Base-by-base conservation (phyloP, 371 early-diverging fungal genomes). In the Mycotypha africana region DNA sequence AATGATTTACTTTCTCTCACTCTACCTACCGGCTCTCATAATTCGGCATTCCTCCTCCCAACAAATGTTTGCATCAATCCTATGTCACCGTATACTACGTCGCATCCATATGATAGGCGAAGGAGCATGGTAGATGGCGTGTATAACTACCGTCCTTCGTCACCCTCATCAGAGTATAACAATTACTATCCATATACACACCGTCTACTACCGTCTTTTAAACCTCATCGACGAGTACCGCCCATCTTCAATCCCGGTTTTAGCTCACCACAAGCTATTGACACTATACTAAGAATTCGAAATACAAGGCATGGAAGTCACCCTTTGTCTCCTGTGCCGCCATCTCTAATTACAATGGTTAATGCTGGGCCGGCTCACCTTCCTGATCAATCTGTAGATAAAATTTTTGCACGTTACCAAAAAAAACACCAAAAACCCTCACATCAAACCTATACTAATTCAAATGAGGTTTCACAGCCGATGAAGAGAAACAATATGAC, bases 41-140 rank as follows among this genome's bases (percentile, higher is more conserved):
- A 40, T 11, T 36, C 47, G 0, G 31, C 38, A 12, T 44, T 42
- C 28, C 32, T 51, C 34, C 38, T 45, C 21, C 40, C 55, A 20
- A 31, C 36, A 21, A 28, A 55, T 36, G 35, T 43, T 35, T n/a
- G 37, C 5, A 26, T 31, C 12, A 40, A 40, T 47, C n/a, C 32
- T 14, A n/a, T 24, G 2, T 40, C 11, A 28, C 11, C 48, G 5
- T n/a, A 22, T 6, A n/a, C 47, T 3, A 9, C 42, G 14, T 14
- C 51, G 32, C 57, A 50, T 20, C 51, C 57, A n/a, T 43, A 51
- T 34, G 58, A 58, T 41, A 28, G 58, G 37, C 49, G 58, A 36
- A 44, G 53, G 43, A 58, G 58, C 15, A 58, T 58, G 58, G 58
- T 58, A 9, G 58, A 58, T 34, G 58, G 58, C n/a, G 49, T 58